phyloP scores from a whole-genome alignment of 768 basidiomycete genomes.

The Hebeloma cylindrosporum region DNA sequence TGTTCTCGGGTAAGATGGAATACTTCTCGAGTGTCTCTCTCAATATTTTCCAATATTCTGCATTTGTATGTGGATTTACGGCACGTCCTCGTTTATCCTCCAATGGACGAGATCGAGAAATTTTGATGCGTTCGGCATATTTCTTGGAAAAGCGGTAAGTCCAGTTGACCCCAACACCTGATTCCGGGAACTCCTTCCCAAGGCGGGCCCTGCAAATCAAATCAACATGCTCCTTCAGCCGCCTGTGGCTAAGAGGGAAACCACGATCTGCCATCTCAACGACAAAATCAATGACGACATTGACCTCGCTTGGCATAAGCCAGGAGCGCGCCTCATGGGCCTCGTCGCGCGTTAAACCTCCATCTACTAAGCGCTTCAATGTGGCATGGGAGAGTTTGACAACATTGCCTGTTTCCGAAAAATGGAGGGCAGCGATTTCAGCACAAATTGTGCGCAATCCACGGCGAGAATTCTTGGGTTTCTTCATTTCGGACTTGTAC shows the following conservation, averaged over 20 bases:
- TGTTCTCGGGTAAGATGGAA: conserved; percentile 25
- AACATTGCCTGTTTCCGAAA: conserved; percentile 11
- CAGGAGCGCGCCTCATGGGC: neutral
- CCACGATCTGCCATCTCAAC: conserved; percentile 29
- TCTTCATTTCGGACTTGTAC: conserved; percentile 3
- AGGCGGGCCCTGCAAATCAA: conserved; percentile 25
- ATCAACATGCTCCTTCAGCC: conserved; percentile 36
- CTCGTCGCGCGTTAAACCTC: conserved; percentile 2
- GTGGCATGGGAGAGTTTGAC: conserved; percentile 17
- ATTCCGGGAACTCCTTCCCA: conserved; percentile 28
- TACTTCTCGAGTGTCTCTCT: conserved; percentile 20
- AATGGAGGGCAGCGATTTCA: conserved; percentile 1
- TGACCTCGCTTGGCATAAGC: conserved; percentile 25
- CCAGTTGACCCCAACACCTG: conserved; percentile 39
- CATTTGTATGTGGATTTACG: conserved; percentile 36
- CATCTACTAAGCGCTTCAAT: conserved; percentile 10
- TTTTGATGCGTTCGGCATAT: conserved; percentile 27
- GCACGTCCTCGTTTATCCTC: conserved; percentile 34
- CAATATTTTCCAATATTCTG: conserved; percentile 34
- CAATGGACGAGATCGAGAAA: conserved; percentile 31
- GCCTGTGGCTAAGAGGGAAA: conserved; percentile 33
- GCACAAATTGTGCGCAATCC: conserved; percentile 7
- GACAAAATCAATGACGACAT: conserved; percentile 29
- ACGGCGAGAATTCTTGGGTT: neutral
- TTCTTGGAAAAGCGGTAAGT: conserved; percentile 29